Evolutionary conservation across 1,139 yeast species (phyloP).

Genomic region (Casaregolazyma lundiana): DNA sequence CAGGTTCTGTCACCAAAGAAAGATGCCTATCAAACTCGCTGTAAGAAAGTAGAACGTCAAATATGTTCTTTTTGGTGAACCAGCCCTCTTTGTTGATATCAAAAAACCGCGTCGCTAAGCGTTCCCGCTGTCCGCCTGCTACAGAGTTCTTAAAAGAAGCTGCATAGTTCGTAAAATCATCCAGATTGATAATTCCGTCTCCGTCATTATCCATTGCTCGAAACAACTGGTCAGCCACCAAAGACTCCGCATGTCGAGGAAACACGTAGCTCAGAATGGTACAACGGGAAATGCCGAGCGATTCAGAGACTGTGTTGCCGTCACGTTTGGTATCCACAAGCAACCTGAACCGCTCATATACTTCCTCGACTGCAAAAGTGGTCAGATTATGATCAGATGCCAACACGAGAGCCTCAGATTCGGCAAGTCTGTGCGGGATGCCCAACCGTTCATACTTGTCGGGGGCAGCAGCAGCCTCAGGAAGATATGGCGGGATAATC

Average conservation of each 20-base stretch:
- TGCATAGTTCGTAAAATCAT: slow-evolving; percentile 1
- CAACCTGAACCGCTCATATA: slow-evolving; percentile 13
- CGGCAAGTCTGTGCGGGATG: neutral
- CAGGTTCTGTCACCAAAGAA: neutral
- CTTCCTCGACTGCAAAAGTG: neutral
- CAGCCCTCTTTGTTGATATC: neutral
- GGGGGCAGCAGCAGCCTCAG: slow-evolving; percentile 9
- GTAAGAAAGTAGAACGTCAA: neutral
- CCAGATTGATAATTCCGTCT: slow-evolving; percentile 22
- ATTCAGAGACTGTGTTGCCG: slow-evolving; percentile 10
- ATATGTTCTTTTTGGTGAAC: neutral
- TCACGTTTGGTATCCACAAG: slow-evolving; percentile 8
- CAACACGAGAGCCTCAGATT: neutral
- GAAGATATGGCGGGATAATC: slow-evolving; percentile 22
- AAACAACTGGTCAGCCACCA: slow-evolving; percentile 9
- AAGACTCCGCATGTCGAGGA: neutral
- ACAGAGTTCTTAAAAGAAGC: neutral
- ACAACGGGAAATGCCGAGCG: slow-evolving; percentile 13
- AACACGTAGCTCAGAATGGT: slow-evolving; percentile 10
- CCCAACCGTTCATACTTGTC: neutral
- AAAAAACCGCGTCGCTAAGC: neutral
- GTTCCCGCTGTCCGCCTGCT: neutral
- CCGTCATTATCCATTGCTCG: slow-evolving; percentile 22
- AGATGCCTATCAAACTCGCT: neutral
- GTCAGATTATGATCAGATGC: neutral